phyloP scores from a whole-genome alignment of 257 asterid genomes.

The Paulownia fortunei region DNA sequence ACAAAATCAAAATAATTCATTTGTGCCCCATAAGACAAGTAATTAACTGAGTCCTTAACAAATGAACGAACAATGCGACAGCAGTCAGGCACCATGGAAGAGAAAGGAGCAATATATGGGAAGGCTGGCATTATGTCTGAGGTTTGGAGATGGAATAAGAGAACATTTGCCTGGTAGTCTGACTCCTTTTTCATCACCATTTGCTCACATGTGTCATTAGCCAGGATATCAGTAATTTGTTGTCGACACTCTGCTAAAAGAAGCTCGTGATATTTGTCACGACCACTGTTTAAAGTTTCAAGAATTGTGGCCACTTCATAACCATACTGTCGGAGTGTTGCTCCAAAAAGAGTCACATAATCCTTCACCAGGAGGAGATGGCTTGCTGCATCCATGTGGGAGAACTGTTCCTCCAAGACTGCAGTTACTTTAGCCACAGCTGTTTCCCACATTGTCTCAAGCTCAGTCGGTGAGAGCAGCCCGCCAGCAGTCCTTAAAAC shows the following conservation, averaged over 20 bases:
- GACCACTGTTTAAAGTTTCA: slow-evolving; percentile 71
- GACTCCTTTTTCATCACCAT: slow-evolving; percentile 94
- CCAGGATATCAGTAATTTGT: slow-evolving; percentile 63
- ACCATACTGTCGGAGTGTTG: slow-evolving; percentile 86
- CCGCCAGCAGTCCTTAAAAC: slow-evolving; percentile 91
- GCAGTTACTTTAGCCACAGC: slow-evolving; percentile 72
- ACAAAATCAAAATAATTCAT: slow-evolving; percentile 86
- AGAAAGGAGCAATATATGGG: slow-evolving; percentile 91
- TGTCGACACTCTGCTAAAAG: slow-evolving; percentile 76
- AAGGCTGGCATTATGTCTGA: slow-evolving; percentile 96
- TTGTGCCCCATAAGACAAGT: slow-evolving; percentile 80
- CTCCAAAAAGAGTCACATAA: slow-evolving; percentile 91
- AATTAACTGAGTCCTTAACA: slow-evolving; percentile 81
- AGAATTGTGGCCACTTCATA: slow-evolving; percentile 78
- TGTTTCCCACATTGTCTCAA: slow-evolving; percentile 94
- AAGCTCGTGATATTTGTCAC: slow-evolving; percentile 85
- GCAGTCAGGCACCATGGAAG: slow-evolving; percentile 88
- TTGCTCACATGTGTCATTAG: slow-evolving; percentile 67
- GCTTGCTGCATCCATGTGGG: slow-evolving; percentile 76
- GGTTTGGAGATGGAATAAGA: slow-evolving; percentile 83
- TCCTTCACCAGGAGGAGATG: slow-evolving; percentile 90
- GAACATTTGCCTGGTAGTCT: slow-evolving; percentile 87
- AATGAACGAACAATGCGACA: slow-evolving; percentile 82
- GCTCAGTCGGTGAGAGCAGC: slow-evolving; percentile 68
- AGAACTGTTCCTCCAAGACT: slow-evolving; percentile 73